These are phyloP conservation scores for Fusarium setosum DNA, from an alignment of 2,329 filamentous ascomycete species.

Conservation along the genomic window DNA sequence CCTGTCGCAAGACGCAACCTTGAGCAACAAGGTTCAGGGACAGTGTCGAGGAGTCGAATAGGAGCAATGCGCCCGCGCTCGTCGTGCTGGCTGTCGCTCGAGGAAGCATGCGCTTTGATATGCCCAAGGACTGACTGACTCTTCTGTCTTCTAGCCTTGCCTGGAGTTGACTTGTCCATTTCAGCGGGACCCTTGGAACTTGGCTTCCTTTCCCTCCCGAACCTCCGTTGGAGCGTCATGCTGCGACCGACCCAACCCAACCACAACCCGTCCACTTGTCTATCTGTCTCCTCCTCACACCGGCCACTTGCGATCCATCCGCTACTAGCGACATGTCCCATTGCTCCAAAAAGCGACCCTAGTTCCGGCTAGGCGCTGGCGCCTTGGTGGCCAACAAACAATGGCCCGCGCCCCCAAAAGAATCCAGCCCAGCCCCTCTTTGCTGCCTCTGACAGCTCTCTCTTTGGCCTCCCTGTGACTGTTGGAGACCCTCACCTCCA, in stretches of 20 bases:
- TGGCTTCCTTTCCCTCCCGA: slow-evolving; percentile 36
- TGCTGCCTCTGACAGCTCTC: slow-evolving; percentile 24
- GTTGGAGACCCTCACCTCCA: slow-evolving; percentile 36
- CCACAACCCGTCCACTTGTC: slow-evolving; percentile 5
- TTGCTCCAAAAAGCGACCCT: slow-evolving; percentile 34
- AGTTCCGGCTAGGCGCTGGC: slow-evolving; percentile 42
- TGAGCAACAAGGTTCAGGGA: slow-evolving; percentile 18
- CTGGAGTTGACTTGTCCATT: slow-evolving; percentile 25
- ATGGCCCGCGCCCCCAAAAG: slow-evolving; percentile 29
- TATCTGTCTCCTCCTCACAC: slow-evolving; percentile 25
- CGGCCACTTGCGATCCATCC: slow-evolving; percentile 40
- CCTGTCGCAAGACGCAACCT: slow-evolving; percentile 28
- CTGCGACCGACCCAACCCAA: slow-evolving; percentile 4
- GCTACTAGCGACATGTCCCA: slow-evolving; percentile 40
- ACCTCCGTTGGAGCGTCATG: slow-evolving; percentile 27
- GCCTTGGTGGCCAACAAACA: slow-evolving; percentile 39
- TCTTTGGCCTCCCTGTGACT: slow-evolving; percentile 32
- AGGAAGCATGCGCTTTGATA: not conserved
- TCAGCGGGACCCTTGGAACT: slow-evolving; percentile 30
- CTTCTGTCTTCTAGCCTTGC: slow-evolving; percentile 16
- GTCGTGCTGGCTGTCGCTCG: not conserved
- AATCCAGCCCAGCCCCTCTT: slow-evolving; percentile 39
- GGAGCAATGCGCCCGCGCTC: slow-evolving; percentile 25
- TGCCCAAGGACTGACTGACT: not conserved
- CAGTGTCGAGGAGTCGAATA: slow-evolving; percentile 7